Conservation (phyloP, 306 rosid genomes). For the Medicago arabica region DNA sequence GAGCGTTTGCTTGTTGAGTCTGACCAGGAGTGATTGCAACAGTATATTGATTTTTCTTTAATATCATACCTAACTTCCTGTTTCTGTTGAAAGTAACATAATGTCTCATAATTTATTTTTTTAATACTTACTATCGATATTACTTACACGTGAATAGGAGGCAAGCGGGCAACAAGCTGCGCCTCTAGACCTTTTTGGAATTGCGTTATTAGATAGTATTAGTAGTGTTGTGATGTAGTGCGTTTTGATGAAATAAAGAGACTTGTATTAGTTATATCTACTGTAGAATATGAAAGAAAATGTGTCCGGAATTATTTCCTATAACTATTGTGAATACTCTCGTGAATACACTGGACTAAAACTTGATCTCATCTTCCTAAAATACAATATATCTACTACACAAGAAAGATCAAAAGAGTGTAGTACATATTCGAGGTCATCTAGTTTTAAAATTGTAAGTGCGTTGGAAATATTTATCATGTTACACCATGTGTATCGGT, state of each 20-base stretch:
- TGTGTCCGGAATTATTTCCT: neutral
- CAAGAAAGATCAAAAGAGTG: neutral
- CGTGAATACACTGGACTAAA: neutral
- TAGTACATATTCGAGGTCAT: neutral
- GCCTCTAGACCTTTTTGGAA: neutral
- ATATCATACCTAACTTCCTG: conserved; percentile 62
- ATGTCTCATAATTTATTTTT: no score
- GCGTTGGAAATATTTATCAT: neutral
- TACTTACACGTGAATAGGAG: no score
- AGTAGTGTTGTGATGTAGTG: no score
- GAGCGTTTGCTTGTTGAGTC: conserved; percentile 91
- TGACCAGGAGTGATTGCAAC: conserved; percentile 93
- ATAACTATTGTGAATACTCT: neutral
- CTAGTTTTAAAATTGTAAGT: neutral
- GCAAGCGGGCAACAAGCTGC: no score
- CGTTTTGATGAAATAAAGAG: no score
- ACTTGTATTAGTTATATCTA: neutral
- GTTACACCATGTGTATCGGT: neutral
- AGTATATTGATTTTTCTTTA: conserved; percentile 64
- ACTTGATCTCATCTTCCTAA: neutral
- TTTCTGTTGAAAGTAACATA: conserved; percentile 48
- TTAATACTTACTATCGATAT: no score
- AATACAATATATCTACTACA: neutral
- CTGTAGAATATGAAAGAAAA: neutral
- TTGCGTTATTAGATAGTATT: neutral